Base-by-base conservation (phyloP, 306 rosid genomes). In the Acacia acuminata region DNA sequence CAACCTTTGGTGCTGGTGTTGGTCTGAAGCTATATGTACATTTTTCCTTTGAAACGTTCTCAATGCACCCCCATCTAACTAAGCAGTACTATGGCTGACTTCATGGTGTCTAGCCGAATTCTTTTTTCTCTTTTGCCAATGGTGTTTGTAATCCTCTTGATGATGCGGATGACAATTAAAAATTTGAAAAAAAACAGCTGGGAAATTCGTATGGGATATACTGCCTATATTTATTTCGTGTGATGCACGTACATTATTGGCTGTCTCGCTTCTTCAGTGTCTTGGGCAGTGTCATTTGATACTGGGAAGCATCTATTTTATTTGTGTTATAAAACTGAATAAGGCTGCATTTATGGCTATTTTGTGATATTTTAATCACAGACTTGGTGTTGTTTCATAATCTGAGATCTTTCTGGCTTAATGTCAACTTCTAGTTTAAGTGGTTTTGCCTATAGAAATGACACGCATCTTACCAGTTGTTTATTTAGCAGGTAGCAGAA, bases 401-500 rank as follows among this genome's bases (percentile, higher is more conserved):
- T 14, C 40, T 45, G n/a, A 44, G 20, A 45, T 22, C 22, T 44
- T 45, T 71, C 76, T 22, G 51, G 12, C 7, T 48, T 47, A 25
- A 17, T 44, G 56, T 65, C 56, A 15, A 55, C 36, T 79, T 60
- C 17, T 73, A 47, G 36, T 43, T 32, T 8, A 11, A 51, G 64
- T 66, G 42, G 58, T 24, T 69, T 36, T 79, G 55, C 64, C 76
- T 36, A 66, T 40, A 20, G 64, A 82, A 53, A 44, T 27, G 40
- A 14, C 14, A 38, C 14, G 15, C 27, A 70, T 69, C 63, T 69
- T 6, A 84, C 12, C 47, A 36, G 30, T 60, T 80, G 78, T 79
- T 58, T 74, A 40, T 82, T 69, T 19, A 34, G 77, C 84, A 84
- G 88, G 82, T 82, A 73, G 76, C 83, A 88, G 87, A 91, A 88